phyloP scores from a whole-genome alignment of 2,329 filamentous ascomycete genomes.

The Hortaea werneckii region DNA sequence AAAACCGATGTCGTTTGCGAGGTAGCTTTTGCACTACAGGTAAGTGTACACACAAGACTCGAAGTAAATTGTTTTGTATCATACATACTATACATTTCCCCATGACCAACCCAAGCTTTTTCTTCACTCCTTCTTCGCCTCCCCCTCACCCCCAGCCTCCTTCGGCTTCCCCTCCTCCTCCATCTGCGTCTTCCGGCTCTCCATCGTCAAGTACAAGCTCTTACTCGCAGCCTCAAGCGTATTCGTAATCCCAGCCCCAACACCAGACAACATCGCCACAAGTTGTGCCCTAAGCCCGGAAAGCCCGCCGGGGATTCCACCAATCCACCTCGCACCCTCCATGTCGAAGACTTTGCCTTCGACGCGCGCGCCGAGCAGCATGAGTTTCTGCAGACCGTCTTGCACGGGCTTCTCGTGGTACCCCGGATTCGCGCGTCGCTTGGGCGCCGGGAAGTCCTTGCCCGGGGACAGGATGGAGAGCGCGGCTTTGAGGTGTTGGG shows the following conservation, averaged over 20 bases:
- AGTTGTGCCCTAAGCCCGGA: conserved; percentile 73
- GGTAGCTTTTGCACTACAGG: too few relatives aligned
- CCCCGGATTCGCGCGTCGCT: conserved; percentile 62
- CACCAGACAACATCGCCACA: conserved; percentile 67
- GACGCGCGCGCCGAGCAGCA: conserved; percentile 75
- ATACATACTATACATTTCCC: not conserved
- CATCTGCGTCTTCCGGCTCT: conserved; percentile 68
- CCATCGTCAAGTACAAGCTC: conserved; percentile 79
- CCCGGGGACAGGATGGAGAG: conserved; percentile 67
- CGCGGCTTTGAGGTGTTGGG: conserved; percentile 71
- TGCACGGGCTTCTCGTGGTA: conserved; percentile 76
- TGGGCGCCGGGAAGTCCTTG: conserved; percentile 67
- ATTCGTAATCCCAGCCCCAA: conserved; percentile 65
- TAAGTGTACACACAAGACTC: too few relatives aligned
- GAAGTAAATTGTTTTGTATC: not conserved
- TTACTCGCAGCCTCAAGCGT: conserved; percentile 71
- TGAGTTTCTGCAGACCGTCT: conserved; percentile 71
- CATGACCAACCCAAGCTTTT: not conserved
- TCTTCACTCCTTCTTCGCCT: not conserved
- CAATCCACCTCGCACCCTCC: conserved; percentile 59
- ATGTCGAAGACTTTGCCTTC: conserved; percentile 78
- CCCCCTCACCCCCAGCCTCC: not conserved
- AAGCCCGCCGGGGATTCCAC: conserved; percentile 70
- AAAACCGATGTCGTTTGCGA: too few relatives aligned
- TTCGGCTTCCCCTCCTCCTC: conserved; percentile 54